These are phyloP conservation scores for Stemphylium vesicarium DNA, from an alignment of 2,329 filamentous ascomycete species.

Conservation along the genomic window DNA sequence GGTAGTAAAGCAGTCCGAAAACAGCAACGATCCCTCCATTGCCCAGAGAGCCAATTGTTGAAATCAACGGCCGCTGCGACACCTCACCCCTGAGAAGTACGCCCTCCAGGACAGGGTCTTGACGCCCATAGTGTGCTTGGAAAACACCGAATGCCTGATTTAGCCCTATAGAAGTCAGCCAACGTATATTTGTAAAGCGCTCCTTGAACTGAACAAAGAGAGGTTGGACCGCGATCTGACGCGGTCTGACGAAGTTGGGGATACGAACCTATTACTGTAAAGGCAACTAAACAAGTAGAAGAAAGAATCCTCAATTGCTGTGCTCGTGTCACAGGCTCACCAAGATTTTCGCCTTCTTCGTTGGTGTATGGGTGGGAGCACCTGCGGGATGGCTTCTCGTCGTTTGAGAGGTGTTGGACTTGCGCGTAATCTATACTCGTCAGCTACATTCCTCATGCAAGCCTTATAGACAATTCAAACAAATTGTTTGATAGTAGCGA, in stretches of 20 bases:
- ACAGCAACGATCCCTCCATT: constrained; percentile 27
- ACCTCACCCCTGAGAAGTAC: constrained; percentile 17
- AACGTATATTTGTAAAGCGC: too few species aligned
- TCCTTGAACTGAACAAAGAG: too few species aligned
- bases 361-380: neutral
- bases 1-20: constrained; percentile 27
- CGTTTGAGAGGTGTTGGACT: neutral
- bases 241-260: neutral
- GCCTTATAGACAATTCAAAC: too few species aligned
- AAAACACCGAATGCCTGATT: constrained; percentile 27
- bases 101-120: constrained; percentile 15
- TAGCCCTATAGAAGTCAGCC: constrained; percentile 19
- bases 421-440: neutral
- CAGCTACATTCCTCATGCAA: neutral
- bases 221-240: neutral
- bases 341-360: constrained; percentile 5
- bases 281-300: constrained; percentile 20
- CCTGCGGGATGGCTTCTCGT: neutral
- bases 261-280: constrained; percentile 23
- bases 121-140: constrained; percentile 31
- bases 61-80: constrained; percentile 20
- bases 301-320: constrained; percentile 23
- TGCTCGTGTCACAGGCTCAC: constrained; percentile 16
- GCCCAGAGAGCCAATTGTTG: constrained; percentile 25
- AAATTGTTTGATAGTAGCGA: too few species aligned